Base-by-base conservation (phyloP, 2,329 filamentous ascomycete genomes). In the Monosporascus sp. region DNA sequence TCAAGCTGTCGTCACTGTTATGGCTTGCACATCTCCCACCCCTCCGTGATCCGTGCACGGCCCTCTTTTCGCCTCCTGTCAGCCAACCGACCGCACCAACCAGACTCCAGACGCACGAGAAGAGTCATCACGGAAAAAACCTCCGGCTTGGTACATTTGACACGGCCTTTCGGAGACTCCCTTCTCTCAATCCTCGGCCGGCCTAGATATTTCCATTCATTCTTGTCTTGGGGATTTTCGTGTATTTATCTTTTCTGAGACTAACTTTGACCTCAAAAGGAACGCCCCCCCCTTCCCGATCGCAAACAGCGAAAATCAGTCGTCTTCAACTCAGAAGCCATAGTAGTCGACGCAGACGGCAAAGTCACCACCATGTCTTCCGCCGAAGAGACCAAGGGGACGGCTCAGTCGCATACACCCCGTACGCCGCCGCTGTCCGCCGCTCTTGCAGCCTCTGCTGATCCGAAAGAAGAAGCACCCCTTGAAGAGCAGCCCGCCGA, bases 241-340 rank as follows among this genome's bases (percentile, higher is more conserved):
- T 49, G 25, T 37, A 20, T 50, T 27, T 43, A 18, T 46, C 38
- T 55, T 58, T 53, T 47, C 63, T 65, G 55, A 63, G 60, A 50
- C 48, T 56, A 44, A 51, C 58, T 62, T 64, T n/a, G 25, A 46
- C 43, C 24, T 58, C 64, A 64, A 61, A 63, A 67, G 48, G 51
- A 53, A 38, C 63, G 58, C 37, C 63, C 65, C 52, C 51, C 58
- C 47, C 62, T 63, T 48, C 64, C 70, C 63, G 80, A 85, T 65
- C 81, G 82, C 69, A 91, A 89, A 73, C 84, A 87, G 67, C 88
- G 92, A 75, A 96, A 97, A 77, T 95, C 90, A 47, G 93, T 97
- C 67, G 87, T 91, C 60, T 97, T 97, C 73, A 92, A 87, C 70
- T 89, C 94, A 73, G 89, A 90, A 67, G 83, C 90, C 65, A 82